These are phyloP conservation scores for Aaosphaeria arxii DNA, from an alignment of 2,329 filamentous ascomycete genomes.

Conservation along the genomic window DNA sequence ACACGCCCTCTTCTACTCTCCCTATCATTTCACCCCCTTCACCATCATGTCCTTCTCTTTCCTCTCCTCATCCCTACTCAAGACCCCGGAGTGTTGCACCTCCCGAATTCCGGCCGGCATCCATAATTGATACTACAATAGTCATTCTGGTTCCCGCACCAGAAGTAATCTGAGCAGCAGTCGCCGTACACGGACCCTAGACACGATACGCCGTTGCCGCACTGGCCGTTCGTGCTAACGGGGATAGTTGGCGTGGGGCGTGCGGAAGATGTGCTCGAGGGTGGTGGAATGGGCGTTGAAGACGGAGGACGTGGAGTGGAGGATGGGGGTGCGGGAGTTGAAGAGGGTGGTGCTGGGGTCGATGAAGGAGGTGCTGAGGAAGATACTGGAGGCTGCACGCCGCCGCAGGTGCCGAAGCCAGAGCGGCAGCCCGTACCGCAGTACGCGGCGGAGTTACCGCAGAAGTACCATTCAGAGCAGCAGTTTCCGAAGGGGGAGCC, in stretches of 20 bases:
- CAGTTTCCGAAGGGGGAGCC: slow-evolving; percentile 21
- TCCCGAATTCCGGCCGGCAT: slow-evolving; percentile 2
- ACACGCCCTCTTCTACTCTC: no score
- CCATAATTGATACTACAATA: slow-evolving; percentile 3
- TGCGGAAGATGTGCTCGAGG: slow-evolving; percentile 1
- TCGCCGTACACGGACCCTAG: slow-evolving; percentile 18
- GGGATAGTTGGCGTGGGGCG: slow-evolving; percentile 17
- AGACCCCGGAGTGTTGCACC: background rate
- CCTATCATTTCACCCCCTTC: no score
- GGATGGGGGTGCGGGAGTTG: slow-evolving; percentile 3
- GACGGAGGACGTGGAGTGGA: slow-evolving; percentile 4
- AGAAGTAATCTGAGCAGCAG: slow-evolving; percentile 23
- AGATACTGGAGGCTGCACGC: slow-evolving; percentile 7
- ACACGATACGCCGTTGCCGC: slow-evolving; percentile 22
- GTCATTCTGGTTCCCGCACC: slow-evolving; percentile 3
- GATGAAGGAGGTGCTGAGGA: slow-evolving; percentile 1
- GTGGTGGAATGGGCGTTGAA: slow-evolving; percentile 1
- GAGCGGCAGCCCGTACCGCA: slow-evolving; percentile 25
- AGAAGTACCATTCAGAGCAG: slow-evolving; percentile 26
- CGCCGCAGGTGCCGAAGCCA: slow-evolving; percentile 20
- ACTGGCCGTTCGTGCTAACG: slow-evolving; percentile 24
- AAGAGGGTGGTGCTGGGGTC: slow-evolving; percentile 7
- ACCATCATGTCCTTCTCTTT: no score
- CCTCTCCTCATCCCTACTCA: no score
- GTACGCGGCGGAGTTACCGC: slow-evolving; percentile 16